These are phyloP conservation scores for Dactylellina haptotyla DNA, from an alignment of 2,329 filamentous ascomycete species.

Conservation along the genomic window DNA sequence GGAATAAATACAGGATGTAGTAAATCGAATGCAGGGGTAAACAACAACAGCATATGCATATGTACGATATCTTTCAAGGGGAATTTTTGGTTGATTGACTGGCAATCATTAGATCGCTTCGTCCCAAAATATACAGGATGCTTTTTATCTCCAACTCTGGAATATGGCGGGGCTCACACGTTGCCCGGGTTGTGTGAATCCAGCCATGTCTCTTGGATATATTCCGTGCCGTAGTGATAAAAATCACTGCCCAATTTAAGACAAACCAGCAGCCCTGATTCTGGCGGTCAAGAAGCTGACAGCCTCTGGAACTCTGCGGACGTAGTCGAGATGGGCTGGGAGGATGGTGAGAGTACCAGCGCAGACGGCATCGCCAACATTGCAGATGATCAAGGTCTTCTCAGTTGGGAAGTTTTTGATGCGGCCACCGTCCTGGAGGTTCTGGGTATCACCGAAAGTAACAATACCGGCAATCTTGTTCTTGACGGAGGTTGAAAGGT, in stretches of 20 bases:
- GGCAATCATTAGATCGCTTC: constrained; percentile 11
- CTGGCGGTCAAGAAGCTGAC: constrained; percentile 33
- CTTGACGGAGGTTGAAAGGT: constrained; percentile 57
- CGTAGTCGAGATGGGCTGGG: constrained; percentile 61
- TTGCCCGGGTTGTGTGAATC: constrained; percentile 36
- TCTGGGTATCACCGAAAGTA: constrained; percentile 64
- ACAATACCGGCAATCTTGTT: constrained; percentile 61
- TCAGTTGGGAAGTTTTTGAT: constrained; percentile 62
- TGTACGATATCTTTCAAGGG: constrained; percentile 20
- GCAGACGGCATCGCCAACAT: constrained; percentile 61
- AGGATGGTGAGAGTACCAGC: constrained; percentile 61
- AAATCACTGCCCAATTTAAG: constrained; percentile 11
- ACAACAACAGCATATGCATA: constrained; percentile 30
- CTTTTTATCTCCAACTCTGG: not conserved
- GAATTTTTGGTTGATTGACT: constrained; percentile 12
- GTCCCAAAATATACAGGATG: constrained; percentile 8
- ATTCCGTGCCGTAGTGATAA: not conserved
- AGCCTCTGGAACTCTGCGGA: constrained; percentile 46
- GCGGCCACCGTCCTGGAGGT: constrained; percentile 62
- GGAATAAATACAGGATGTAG: constrained; percentile 22
- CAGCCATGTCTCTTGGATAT: constrained; percentile 18
- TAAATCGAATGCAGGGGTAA: constrained; percentile 19
- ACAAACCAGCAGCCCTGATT: constrained; percentile 32
- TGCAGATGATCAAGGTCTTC: constrained; percentile 62
- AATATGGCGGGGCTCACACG: constrained; percentile 13